Conservation (phyloP, 1,139 yeast genomes). For the Candida glucosophila region DNA sequence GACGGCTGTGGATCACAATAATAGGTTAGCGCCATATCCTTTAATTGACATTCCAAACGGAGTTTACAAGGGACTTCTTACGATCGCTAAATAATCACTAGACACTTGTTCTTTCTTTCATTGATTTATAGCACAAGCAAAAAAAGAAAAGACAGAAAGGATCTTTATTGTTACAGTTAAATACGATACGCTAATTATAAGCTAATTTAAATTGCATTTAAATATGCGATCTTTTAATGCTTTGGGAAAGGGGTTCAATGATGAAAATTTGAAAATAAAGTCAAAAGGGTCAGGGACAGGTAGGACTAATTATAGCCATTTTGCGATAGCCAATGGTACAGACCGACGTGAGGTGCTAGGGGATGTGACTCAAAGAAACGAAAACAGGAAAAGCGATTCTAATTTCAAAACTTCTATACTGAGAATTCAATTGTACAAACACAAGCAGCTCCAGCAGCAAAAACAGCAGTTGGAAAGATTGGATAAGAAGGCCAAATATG, state of each 20-base stretch:
- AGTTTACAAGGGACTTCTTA: too few species aligned
- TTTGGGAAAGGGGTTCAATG: slow-evolving; percentile 4
- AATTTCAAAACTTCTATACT: slow-evolving; percentile 6
- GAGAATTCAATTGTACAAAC: slow-evolving; percentile 16
- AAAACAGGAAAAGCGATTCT: slow-evolving; percentile 5
- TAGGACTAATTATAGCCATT: background rate
- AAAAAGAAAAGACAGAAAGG: too few species aligned
- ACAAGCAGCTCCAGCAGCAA: slow-evolving; percentile 7
- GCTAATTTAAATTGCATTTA: too few species aligned
- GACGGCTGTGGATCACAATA: too few species aligned
- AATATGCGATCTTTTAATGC: slow-evolving; percentile 6
- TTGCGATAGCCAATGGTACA: slow-evolving; percentile 1
- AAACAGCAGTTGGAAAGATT: slow-evolving; percentile 5
- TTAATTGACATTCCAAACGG: too few species aligned
- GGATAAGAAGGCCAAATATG: slow-evolving; percentile 1
- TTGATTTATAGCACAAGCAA: too few species aligned
- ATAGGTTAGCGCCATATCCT: too few species aligned
- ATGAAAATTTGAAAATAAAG: slow-evolving; percentile 6
- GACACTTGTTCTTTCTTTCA: too few species aligned
- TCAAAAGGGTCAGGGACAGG: slow-evolving; percentile 1
- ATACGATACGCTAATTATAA: too few species aligned
- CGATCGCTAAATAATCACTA: too few species aligned
- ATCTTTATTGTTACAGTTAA: too few species aligned
- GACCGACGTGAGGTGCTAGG: slow-evolving; percentile 20
- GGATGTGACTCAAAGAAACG: slow-evolving; percentile 18